Conservation (phyloP, 192 early-diverging fungal species). For the Obelidium mucronatum region DNA sequence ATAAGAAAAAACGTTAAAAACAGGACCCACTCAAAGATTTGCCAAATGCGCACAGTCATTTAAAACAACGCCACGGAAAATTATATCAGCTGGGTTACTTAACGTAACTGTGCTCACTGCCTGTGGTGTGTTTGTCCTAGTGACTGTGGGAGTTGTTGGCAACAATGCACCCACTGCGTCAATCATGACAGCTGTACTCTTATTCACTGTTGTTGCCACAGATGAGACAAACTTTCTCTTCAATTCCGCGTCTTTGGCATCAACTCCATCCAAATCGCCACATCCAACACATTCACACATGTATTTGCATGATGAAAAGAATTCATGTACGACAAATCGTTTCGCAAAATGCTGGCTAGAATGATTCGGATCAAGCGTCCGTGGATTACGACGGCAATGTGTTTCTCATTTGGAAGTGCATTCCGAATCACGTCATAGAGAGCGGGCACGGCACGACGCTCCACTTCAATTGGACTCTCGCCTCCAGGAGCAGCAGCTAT, state of each 20-base stretch:
- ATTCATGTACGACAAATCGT: slow-evolving; percentile 51
- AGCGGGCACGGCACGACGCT: slow-evolving; percentile 49
- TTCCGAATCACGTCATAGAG: slow-evolving; percentile 46
- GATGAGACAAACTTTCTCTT: slow-evolving; percentile 6
- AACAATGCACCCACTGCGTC: background rate
- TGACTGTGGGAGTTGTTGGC: background rate
- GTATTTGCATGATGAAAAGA: slow-evolving; percentile 57
- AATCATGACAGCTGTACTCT: background rate
- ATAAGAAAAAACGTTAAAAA: too few species aligned
- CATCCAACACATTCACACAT: slow-evolving; percentile 63
- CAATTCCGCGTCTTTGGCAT: background rate
- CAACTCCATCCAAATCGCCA: slow-evolving; percentile 30
- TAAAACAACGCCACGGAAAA: too few species aligned
- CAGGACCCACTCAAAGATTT: too few species aligned
- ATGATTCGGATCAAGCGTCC: slow-evolving; percentile 62
- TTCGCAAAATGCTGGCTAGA: slow-evolving; percentile 54
- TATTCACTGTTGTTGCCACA: background rate
- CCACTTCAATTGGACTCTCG: slow-evolving; percentile 56
- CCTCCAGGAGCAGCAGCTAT: slow-evolving; percentile 48
- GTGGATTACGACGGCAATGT: slow-evolving; percentile 49
- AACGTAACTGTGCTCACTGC: too few species aligned
- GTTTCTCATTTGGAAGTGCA: background rate
- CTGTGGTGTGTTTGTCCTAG: too few species aligned
- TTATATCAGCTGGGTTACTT: too few species aligned
- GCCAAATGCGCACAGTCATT: too few species aligned